These are phyloP conservation scores for Fusarium pilosicola DNA, from an alignment of 2,329 filamentous ascomycete species.

Conservation along the genomic window DNA sequence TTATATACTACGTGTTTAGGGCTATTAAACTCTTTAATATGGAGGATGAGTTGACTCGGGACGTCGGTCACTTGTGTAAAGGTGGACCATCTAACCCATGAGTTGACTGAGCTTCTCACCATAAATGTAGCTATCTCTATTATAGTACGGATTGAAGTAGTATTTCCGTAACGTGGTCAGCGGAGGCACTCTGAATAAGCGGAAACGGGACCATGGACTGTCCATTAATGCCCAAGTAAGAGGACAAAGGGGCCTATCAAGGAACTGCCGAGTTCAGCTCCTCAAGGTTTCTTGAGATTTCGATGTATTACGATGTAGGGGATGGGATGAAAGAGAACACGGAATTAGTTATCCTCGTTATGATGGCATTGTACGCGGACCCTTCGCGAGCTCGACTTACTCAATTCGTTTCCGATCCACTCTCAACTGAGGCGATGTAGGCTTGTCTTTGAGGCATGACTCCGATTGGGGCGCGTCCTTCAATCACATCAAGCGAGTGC, in stretches of 20 bases:
- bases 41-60: too few relatives aligned
- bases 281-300: not conserved
- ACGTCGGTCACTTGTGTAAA: too few relatives aligned
- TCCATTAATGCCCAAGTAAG: not conserved
- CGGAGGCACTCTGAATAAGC: rapidly evolving
- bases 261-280: not conserved
- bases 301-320: not conserved
- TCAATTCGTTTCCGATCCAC: too few relatives aligned
- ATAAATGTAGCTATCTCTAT: too few relatives aligned
- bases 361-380: not conserved
- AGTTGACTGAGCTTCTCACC: rapidly evolving
- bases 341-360: not conserved
- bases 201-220: too few relatives aligned
- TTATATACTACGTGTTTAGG: too few relatives aligned
- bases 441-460: rapidly evolving
- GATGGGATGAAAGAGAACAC: too few relatives aligned
- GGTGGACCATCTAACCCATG: rapidly evolving
- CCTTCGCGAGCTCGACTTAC: not conserved
- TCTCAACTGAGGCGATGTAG: not conserved
- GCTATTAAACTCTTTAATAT: too few relatives aligned
- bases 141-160: not conserved
- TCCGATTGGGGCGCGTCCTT: not conserved
- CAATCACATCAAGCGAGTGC: not conserved
- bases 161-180: rapidly evolving
- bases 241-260: not conserved